Evolutionary conservation across 2,329 filamentous ascomycete species (phyloP).

Genomic region (Diaporthe sp.): DNA sequence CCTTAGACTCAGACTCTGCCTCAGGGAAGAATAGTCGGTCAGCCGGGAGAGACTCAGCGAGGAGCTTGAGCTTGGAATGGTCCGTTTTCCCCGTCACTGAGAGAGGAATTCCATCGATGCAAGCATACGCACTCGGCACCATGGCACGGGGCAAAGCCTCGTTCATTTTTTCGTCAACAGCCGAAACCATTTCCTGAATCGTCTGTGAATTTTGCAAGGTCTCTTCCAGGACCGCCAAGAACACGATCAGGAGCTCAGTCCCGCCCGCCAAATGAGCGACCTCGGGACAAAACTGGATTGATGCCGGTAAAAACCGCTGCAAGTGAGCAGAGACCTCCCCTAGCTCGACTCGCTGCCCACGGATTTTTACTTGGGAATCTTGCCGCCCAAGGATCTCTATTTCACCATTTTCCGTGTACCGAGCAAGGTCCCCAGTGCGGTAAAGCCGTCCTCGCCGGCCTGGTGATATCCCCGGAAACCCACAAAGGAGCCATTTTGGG

Average conservation of each 20-base stretch:
- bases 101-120: neutral
- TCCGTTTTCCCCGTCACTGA: neutral
- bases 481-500: neutral
- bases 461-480: neutral
- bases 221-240: neutral
- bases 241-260: neutral
- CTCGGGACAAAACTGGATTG: neutral
- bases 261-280: neutral
- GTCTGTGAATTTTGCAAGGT: neutral
- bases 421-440: slow-evolving; percentile 53
- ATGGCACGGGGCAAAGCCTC: neutral
- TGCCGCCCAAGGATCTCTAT: slow-evolving; percentile 47
- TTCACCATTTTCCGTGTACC: slow-evolving; percentile 45
- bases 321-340: slow-evolving; percentile 35
- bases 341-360: slow-evolving; percentile 61
- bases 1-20: too few species aligned
- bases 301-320: slow-evolving; percentile 14
- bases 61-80: neutral
- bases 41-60: neutral
- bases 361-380: slow-evolving; percentile 63
- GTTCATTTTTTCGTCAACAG: neutral
- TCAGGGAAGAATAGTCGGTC: neutral
- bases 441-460: slow-evolving; percentile 39
- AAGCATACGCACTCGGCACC: neutral
- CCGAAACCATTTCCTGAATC: neutral